These are phyloP conservation scores for Polysphondylium violaceum DNA, from an alignment of 78 protist genomes.

Conservation along the genomic window DNA sequence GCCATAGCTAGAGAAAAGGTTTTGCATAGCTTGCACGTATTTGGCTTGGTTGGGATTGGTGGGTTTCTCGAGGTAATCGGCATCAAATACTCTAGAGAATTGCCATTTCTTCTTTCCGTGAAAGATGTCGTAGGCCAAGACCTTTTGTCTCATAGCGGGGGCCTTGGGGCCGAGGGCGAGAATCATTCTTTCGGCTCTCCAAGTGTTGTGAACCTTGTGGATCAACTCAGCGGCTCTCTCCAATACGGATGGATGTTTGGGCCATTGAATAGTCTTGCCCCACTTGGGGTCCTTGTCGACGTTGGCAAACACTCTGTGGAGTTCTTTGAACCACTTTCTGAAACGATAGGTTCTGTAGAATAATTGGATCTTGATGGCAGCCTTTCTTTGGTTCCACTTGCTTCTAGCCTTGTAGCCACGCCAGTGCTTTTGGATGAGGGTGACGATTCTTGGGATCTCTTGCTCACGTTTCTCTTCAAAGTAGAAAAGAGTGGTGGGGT, in stretches of 20 bases:
- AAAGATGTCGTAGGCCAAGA: slow-evolving; percentile 69
- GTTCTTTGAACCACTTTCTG: slow-evolving; percentile 52
- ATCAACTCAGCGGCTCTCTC: slow-evolving; percentile 36
- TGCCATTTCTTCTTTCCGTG: slow-evolving; percentile 75
- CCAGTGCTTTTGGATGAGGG: slow-evolving; percentile 83
- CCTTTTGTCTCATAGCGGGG: slow-evolving; percentile 82
- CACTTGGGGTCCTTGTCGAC: slow-evolving; percentile 42
- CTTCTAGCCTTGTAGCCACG: slow-evolving; percentile 63
- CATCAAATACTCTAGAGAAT: slow-evolving; percentile 46
- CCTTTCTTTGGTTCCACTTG: slow-evolving; percentile 43
- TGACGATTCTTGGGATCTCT: slow-evolving; percentile 78
- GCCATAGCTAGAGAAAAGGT: slow-evolving; percentile 69
- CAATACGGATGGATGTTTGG: slow-evolving; percentile 53
- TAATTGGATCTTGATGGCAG: slow-evolving; percentile 73
- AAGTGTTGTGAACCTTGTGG: slow-evolving; percentile 70
- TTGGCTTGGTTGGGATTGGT: slow-evolving; percentile 71
- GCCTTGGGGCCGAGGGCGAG: slow-evolving; percentile 37
- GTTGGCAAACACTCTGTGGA: slow-evolving; percentile 32
- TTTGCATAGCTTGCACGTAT: slow-evolving; percentile 76
- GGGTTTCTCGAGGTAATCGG: slow-evolving; percentile 81
- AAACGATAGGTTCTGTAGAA: slow-evolving; percentile 57
- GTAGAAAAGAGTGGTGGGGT: slow-evolving; percentile 84
- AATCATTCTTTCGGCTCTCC: slow-evolving; percentile 82
- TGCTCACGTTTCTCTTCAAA: slow-evolving; percentile 83
- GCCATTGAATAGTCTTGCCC: slow-evolving; percentile 59